These are phyloP conservation scores for Medicago lupulina DNA, from an alignment of 306 rosid species.

Conservation along the genomic window DNA sequence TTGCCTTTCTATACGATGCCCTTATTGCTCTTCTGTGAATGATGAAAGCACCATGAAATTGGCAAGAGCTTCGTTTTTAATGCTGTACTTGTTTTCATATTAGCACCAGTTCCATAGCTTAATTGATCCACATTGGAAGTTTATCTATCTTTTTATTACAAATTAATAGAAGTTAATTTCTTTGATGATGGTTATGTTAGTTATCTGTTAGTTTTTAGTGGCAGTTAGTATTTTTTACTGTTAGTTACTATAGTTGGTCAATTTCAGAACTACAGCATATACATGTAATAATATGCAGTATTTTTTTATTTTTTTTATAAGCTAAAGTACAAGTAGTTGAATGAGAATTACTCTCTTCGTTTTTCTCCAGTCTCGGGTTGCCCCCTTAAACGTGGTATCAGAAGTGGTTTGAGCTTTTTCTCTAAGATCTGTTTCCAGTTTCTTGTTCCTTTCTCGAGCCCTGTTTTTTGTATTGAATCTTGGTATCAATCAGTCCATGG, in stretches of 20 bases:
- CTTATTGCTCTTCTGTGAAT: not conserved
- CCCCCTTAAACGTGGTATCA: not conserved
- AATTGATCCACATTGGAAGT: not conserved
- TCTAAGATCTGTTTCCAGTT: not conserved
- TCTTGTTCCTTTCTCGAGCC: not conserved
- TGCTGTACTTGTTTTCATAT: not conserved
- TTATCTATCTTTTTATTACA: constrained; percentile 2
- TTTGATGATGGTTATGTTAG: not conserved
- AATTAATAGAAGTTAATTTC: not conserved
- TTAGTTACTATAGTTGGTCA: constrained; percentile 4
- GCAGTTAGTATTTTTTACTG: not conserved
- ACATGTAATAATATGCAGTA: not conserved
- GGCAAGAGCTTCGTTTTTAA: not conserved
- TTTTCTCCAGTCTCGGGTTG: not conserved
- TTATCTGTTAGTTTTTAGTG: not conserved
- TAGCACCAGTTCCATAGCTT: not conserved
- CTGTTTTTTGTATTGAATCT: not conserved
- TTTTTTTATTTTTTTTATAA: too few relatives aligned
- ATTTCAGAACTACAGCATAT: not conserved
- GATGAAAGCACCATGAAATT: constrained; percentile 2
- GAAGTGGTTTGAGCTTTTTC: not conserved
- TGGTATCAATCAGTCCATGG: not conserved
- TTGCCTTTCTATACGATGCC: not conserved
- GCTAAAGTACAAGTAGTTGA: not conserved
- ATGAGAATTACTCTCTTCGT: not conserved